Evolutionary conservation across 495 filamentous ascomycete species (phyloP).

Genomic region (Immersiella caudata): DNA sequence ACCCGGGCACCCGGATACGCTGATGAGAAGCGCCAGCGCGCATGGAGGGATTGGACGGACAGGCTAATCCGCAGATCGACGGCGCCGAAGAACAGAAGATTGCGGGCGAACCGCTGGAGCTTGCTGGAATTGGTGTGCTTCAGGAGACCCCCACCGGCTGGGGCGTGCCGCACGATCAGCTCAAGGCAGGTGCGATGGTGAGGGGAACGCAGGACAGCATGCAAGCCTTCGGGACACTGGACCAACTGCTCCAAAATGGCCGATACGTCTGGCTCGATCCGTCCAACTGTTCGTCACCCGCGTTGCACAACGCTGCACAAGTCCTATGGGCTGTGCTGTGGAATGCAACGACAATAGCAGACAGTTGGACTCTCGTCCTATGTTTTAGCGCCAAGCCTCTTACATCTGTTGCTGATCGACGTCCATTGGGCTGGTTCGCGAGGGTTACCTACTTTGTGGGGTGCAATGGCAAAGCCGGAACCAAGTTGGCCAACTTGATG

Average conservation of each 20-base stretch:
- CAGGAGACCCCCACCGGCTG: not conserved
- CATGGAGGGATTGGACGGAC: not conserved
- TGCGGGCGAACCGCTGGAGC: not conserved
- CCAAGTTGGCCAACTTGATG: not conserved
- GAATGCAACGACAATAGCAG: not conserved
- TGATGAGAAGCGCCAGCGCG: not conserved
- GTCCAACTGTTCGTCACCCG: not conserved
- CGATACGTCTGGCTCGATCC: not conserved
- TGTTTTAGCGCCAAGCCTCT: not conserved
- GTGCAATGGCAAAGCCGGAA: not conserved
- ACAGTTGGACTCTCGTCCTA: not conserved
- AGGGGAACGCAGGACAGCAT: not conserved
- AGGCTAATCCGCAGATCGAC: not conserved
- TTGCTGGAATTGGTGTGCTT: not conserved
- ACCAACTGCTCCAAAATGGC: not conserved
- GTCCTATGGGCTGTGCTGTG: not conserved
- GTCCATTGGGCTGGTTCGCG: constrained; percentile 1
- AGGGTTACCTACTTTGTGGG: not conserved
- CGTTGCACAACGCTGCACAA: not conserved
- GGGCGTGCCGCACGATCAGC: not conserved
- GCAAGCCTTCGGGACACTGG: constrained; percentile 5
- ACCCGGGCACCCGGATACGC: not conserved
- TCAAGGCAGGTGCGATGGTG: too few species aligned
- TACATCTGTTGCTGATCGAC: not conserved
- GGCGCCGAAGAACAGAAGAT: not conserved